phyloP scores from a whole-genome alignment of 1,284 basidiomycete genomes.

The Cerrena zonata region DNA sequence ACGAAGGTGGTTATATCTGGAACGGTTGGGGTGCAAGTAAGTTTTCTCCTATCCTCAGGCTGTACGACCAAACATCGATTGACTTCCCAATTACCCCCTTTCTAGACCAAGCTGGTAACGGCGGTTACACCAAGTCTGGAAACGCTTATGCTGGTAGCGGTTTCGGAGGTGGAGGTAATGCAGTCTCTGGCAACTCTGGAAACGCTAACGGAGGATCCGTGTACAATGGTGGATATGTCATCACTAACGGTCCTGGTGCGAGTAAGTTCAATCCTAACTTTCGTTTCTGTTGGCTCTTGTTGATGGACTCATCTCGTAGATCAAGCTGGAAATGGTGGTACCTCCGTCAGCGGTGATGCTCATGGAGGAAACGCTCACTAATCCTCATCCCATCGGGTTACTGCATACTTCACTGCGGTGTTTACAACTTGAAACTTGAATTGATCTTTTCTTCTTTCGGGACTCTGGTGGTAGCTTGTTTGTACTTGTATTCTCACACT shows the following conservation, averaged over 20 bases:
- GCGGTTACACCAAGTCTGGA: background rate
- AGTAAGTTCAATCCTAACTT: background rate
- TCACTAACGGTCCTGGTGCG: background rate
- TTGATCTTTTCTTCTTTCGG: no score
- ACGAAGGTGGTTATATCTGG: background rate
- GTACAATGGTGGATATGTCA: background rate
- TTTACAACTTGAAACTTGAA: no score
- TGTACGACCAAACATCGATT: background rate
- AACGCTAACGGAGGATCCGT: background rate
- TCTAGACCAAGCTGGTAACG: constrained; percentile 1
- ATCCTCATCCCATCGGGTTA: no score
- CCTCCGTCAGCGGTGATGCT: constrained; percentile 3
- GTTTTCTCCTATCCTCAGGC: background rate
- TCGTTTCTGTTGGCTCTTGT: background rate
- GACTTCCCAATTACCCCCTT: background rate
- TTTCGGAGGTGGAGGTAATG: background rate
- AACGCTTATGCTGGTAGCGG: background rate
- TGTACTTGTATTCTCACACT: no score
- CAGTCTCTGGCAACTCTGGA: background rate
- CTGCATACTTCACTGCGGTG: no score
- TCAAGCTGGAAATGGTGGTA: constrained; percentile 2
- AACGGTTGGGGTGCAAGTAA: background rate
- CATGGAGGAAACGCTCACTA: background rate
- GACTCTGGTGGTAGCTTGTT: no score
- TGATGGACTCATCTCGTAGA: background rate